Conservation (phyloP, 306 rosid genomes). For the Herpetospermum pedunculosum region DNA sequence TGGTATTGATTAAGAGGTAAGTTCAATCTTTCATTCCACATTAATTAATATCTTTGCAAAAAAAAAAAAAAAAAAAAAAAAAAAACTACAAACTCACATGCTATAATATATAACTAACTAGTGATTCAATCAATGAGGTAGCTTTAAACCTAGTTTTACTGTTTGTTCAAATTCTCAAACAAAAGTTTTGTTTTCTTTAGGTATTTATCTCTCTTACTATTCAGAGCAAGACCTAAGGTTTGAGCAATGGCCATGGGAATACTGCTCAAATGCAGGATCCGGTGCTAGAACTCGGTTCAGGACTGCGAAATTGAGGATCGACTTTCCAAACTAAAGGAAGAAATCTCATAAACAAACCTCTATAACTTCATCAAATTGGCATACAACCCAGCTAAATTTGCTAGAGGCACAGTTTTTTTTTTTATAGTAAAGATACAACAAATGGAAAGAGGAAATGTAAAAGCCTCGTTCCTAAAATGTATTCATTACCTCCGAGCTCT, state of each 20-base stretch:
- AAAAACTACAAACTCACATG: neutral
- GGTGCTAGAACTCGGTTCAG: neutral
- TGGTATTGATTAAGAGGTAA: too few species aligned
- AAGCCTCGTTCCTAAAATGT: neutral
- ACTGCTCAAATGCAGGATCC: neutral
- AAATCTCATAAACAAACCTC: neutral
- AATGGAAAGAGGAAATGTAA: neutral
- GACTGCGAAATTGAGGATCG: neutral
- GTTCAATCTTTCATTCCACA: neutral
- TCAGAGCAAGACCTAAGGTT: neutral
- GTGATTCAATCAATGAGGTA: neutral
- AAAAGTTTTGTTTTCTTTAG: neutral
- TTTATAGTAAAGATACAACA: neutral
- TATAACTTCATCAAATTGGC: neutral
- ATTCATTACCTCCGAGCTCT: conserved; percentile 32
- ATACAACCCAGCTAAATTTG: neutral
- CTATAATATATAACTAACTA: neutral
- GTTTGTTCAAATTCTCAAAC: neutral
- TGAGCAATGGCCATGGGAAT: neutral
- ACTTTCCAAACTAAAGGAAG: neutral
- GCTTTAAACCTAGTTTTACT: neutral
- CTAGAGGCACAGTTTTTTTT: neutral
- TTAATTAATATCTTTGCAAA: too few species aligned
- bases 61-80: too few species aligned
- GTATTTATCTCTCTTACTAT: neutral